Conservation (phyloP, 2,329 filamentous ascomycete genomes). For the Aspergillus sp. region DNA sequence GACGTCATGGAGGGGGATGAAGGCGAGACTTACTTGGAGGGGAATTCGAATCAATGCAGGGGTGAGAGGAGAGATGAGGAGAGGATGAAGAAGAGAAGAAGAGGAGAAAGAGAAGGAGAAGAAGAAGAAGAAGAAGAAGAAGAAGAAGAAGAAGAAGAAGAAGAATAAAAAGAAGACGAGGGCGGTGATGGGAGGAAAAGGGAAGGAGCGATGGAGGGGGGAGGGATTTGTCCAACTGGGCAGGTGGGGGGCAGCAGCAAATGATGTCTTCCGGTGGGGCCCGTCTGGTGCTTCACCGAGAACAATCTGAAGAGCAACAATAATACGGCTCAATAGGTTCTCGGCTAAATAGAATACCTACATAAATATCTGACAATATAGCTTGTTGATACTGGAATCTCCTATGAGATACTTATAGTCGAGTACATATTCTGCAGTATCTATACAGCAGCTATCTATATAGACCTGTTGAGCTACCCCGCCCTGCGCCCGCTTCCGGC, state of each 20-base stretch:
- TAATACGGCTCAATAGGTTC: background rate
- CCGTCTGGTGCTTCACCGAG: background rate
- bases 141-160: slow-evolving; percentile 7
- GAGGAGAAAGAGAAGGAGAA: slow-evolving; percentile 9
- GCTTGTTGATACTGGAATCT: too few relatives aligned
- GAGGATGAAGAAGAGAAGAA: slow-evolving; percentile 18
- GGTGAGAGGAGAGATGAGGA: slow-evolving; percentile 19
- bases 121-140: slow-evolving; percentile 10
- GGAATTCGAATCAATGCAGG: slow-evolving; percentile 15
- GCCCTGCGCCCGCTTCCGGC: background rate
- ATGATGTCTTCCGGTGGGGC: slow-evolving; percentile 32
- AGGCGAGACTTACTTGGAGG: slow-evolving; percentile 5
- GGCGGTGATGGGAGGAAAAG: slow-evolving; percentile 5
- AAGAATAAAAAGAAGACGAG: slow-evolving; percentile 11
- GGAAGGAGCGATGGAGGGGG: slow-evolving; percentile 14
- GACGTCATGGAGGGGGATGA: slow-evolving; percentile 4
- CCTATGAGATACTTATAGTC: background rate
- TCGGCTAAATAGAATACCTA: too few relatives aligned
- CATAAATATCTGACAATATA: too few relatives aligned
- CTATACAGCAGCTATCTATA: too few relatives aligned
- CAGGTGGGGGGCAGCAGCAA: slow-evolving; percentile 25
- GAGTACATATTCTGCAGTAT: background rate
- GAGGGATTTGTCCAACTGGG: slow-evolving; percentile 12
- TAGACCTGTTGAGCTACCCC: background rate
- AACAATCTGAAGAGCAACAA: background rate